Evolutionary conservation across 1,284 basidiomycete genomes (phyloP).

Genomic region (Microbotryum saponariae): DNA sequence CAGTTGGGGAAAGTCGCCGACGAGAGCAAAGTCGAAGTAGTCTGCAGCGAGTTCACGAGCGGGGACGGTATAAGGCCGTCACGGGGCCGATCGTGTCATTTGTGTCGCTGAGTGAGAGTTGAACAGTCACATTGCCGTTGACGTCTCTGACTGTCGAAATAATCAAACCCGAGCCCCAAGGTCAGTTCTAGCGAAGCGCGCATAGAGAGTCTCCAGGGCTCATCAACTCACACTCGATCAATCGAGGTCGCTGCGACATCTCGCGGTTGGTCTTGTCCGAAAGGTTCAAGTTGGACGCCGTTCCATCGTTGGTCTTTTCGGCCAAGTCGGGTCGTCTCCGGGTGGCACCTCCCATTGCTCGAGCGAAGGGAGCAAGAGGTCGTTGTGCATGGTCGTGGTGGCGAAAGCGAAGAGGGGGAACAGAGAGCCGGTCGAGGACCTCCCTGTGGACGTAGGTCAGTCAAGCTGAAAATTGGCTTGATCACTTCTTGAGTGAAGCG

Average conservation of each 20-base stretch:
- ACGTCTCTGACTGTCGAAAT: constrained; percentile 2
- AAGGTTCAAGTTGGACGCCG: constrained; percentile 40
- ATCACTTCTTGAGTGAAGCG: neutral
- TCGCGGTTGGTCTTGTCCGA: constrained; percentile 15
- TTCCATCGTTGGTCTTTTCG: constrained; percentile 40
- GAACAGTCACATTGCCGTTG: constrained; percentile 11
- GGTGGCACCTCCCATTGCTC: constrained; percentile 33
- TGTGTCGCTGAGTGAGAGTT: constrained; percentile 13
- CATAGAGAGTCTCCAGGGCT: neutral
- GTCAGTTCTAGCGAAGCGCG: neutral
- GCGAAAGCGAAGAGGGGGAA: constrained; percentile 35
- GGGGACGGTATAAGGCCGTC: constrained; percentile 5
- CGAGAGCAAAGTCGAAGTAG: constrained; percentile 20
- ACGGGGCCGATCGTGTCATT: neutral
- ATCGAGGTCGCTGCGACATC: constrained; percentile 21
- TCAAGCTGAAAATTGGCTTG: no score
- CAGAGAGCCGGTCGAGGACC: constrained; percentile 30
- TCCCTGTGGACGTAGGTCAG: constrained; percentile 12
- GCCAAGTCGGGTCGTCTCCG: constrained; percentile 38
- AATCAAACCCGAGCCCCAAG: neutral
- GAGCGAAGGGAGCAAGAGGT: constrained; percentile 36
- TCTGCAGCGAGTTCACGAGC: constrained; percentile 20
- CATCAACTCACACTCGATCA: constrained; percentile 13
- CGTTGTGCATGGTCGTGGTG: constrained; percentile 30
- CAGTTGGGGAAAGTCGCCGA: constrained; percentile 6